Percentiles rank a stretch among this genome's conserved stretches.
These are phyloP conservation scores for Cochlearia excelsa DNA, from an alignment of 345 rosid species.

Conservation along the genomic window DNA sequence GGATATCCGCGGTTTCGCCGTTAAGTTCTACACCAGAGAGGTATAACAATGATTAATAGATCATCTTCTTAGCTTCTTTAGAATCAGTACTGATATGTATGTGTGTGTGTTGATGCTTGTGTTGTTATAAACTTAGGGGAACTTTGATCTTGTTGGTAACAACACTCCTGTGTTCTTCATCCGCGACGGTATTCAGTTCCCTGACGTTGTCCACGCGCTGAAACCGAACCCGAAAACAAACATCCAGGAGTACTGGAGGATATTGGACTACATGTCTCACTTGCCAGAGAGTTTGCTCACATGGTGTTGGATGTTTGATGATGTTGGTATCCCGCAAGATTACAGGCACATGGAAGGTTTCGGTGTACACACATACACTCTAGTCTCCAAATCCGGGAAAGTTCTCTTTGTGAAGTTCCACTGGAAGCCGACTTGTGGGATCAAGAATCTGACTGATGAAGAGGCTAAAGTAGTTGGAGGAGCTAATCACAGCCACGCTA, in stretches of 20 bases:
- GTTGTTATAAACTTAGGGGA: conserved; percentile 65
- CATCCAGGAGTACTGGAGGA: conserved; percentile 97
- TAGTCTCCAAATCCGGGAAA: conserved; percentile 81
- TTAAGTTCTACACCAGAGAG: conserved; percentile 98
- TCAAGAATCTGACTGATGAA: conserved; percentile 82
- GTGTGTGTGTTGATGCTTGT: background rate
- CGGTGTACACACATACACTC: conserved; percentile 87
- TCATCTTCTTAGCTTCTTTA: background rate
- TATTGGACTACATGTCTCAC: conserved; percentile 90
- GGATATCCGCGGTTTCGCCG: conserved; percentile 97
- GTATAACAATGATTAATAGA: conserved; percentile 29
- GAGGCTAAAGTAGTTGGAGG: conserved; percentile 91
- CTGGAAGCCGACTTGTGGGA: conserved; percentile 98
- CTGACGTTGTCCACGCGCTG: conserved; percentile 82
- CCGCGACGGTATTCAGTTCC: conserved; percentile 96
- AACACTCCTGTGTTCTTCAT: conserved; percentile 94
- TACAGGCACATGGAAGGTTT: conserved; percentile 97
- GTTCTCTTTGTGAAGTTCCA: conserved; percentile 84
- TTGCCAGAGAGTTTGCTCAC: conserved; percentile 89
- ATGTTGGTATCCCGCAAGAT: conserved; percentile 89
- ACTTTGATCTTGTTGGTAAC: conserved; percentile 98
- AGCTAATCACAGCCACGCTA: conserved; percentile 95
- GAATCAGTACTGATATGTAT: conserved; percentile 7
- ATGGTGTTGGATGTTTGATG: conserved; percentile 86
- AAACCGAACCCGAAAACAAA: conserved; percentile 97